phyloP scores from a whole-genome alignment of 2,329 filamentous ascomycete species.

The Pseudogymnoascus sp. region DNA sequence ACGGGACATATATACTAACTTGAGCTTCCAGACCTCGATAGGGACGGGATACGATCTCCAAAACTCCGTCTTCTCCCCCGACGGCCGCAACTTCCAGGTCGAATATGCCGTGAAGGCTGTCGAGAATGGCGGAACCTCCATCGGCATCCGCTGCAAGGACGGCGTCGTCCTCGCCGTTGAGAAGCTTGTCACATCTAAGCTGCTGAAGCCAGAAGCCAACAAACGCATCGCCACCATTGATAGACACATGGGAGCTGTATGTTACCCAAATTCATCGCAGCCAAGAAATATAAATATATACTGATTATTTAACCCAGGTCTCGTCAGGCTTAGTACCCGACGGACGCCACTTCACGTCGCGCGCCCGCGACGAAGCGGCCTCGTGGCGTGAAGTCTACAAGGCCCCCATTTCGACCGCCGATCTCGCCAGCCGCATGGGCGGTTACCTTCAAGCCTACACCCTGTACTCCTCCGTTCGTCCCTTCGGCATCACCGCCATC shows the following conservation, averaged over 20 bases:
- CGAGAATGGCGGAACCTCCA: slow-evolving; percentile 91
- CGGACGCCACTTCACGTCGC: slow-evolving; percentile 87
- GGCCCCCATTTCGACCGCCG: slow-evolving; percentile 78
- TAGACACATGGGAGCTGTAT: slow-evolving; percentile 84
- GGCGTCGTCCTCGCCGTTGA: slow-evolving; percentile 93
- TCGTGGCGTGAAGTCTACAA: slow-evolving; percentile 93
- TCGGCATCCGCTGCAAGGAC: slow-evolving; percentile 95
- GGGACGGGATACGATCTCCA: slow-evolving; percentile 98
- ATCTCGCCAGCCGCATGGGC: slow-evolving; percentile 87
- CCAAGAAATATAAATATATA: not conserved
- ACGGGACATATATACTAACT: not conserved
- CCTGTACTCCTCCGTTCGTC: slow-evolving; percentile 90
- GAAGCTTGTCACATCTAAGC: slow-evolving; percentile 92
- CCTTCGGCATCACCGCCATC: slow-evolving; percentile 94
- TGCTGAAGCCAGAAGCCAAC: slow-evolving; percentile 90
- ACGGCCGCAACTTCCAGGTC: slow-evolving; percentile 98
- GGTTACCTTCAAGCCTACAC: slow-evolving; percentile 96
- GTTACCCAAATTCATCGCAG: slow-evolving; percentile 27
- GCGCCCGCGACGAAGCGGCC: slow-evolving; percentile 86
- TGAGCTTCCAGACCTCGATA: slow-evolving; percentile 75
- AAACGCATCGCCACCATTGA: slow-evolving; percentile 95
- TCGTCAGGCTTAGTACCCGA: slow-evolving; percentile 92
- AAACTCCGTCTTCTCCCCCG: slow-evolving; percentile 98
- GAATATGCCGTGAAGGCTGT: slow-evolving; percentile 99
- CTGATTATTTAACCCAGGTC: slow-evolving; percentile 49